Conservation (phyloP, 441 rosid species). For the Geranium incanum region DNA sequence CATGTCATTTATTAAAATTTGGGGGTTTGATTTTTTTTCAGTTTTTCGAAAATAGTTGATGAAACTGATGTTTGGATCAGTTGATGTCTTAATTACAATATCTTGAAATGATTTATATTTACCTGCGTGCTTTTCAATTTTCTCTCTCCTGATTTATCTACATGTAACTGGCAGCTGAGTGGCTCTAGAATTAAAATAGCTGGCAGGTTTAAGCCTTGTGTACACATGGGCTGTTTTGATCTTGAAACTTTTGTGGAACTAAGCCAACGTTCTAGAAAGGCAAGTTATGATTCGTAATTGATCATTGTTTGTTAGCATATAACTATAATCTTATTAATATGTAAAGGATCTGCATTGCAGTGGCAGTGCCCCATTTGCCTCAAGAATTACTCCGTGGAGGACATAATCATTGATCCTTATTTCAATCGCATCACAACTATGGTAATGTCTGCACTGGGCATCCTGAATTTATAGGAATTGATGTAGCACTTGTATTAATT, state of each 20-base stretch:
- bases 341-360: constrained; percentile 1
- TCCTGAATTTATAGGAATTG: background rate
- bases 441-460: constrained; percentile 14
- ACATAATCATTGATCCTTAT: constrained; percentile 25
- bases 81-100: too few relatives aligned
- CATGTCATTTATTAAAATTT: too few relatives aligned
- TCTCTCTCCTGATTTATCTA: background rate
- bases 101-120: background rate
- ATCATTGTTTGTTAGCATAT: background rate
- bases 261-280: constrained; percentile 8
- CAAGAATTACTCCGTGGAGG: constrained; percentile 11
- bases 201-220: constrained; percentile 13
- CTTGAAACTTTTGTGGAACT: constrained; percentile 14
- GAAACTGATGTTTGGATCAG: too few relatives aligned
- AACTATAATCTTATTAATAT: background rate
- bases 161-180: constrained; percentile 14
- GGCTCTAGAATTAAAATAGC: constrained; percentile 13
- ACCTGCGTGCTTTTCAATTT: background rate
- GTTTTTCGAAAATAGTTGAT: too few relatives aligned
- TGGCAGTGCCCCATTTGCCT: constrained; percentile 13
- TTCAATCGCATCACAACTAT: constrained; percentile 25
- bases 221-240: constrained; percentile 10
- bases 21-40: too few relatives aligned
- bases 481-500: background rate
- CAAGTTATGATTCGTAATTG: background rate